These are phyloP conservation scores for Wickerhamiella domercqiae DNA, from an alignment of 805 yeast species.

Conservation along the genomic window DNA sequence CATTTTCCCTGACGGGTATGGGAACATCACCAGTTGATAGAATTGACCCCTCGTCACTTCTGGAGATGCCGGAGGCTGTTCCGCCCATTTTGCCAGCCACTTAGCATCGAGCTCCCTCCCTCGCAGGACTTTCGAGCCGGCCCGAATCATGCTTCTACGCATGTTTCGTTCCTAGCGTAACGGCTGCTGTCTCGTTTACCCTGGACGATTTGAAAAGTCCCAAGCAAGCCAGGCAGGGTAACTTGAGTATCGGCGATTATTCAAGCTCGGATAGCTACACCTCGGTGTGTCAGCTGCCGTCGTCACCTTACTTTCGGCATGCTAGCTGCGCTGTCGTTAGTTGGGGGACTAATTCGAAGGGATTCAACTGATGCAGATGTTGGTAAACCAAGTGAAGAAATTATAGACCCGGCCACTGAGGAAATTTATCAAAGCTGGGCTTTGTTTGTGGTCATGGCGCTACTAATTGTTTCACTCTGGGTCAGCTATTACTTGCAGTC, in stretches of 20 bases:
- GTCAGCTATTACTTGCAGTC: slow-evolving; percentile 87
- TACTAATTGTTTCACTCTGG: slow-evolving; percentile 84
- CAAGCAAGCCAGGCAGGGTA: no score
- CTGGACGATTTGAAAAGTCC: no score
- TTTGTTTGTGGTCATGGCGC: slow-evolving; percentile 62
- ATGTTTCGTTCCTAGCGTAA: no score
- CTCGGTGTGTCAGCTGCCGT: no score
- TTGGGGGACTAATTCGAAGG: slow-evolving; percentile 14
- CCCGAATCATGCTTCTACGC: no score
- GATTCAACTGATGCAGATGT: slow-evolving; percentile 27
- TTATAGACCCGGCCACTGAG: slow-evolving; percentile 71
- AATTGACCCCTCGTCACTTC: slow-evolving; percentile 25
- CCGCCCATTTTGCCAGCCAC: slow-evolving; percentile 21
- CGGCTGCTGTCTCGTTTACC: no score
- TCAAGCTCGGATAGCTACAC: no score
- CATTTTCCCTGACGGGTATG: slow-evolving; percentile 85
- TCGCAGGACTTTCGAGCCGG: no score
- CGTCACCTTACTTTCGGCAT: no score
- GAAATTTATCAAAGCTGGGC: slow-evolving; percentile 98
- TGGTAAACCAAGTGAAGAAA: slow-evolving; percentile 33
- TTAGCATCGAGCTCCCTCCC: slow-evolving; percentile 18
- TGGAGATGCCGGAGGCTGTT: background rate
- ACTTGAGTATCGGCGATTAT: no score
- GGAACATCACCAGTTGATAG: slow-evolving; percentile 78
- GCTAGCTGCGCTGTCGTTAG: no score